Conservation (phyloP, 2,329 filamentous ascomycete species). For the Chrysoporthe puriensis region DNA sequence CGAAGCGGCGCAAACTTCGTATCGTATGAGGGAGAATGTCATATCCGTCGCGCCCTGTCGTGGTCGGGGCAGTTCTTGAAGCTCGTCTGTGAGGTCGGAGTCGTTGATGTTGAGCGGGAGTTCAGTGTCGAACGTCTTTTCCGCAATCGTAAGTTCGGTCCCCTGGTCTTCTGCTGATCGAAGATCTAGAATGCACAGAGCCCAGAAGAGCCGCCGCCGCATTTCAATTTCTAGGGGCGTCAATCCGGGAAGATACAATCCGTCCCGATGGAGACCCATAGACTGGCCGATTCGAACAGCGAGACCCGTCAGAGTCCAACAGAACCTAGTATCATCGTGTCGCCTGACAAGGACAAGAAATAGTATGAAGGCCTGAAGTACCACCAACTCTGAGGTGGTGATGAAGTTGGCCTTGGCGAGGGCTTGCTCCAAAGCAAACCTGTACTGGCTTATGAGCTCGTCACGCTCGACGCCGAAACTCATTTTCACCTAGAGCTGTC, state of each 20-base stretch:
- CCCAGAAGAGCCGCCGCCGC: conserved; percentile 65
- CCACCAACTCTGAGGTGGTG: conserved; percentile 59
- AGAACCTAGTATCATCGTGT: conserved; percentile 55
- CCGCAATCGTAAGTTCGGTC: conserved; percentile 51
- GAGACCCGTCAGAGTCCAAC: conserved; percentile 67
- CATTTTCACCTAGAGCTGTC: conserved; percentile 47
- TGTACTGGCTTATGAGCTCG: conserved; percentile 51
- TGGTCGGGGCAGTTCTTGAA: conserved; percentile 49
- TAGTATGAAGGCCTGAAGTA: conserved; percentile 64
- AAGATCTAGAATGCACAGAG: conserved; percentile 61
- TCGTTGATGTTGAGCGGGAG: conserved; percentile 64
- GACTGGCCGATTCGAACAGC: conserved; percentile 60
- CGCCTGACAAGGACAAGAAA: conserved; percentile 59
- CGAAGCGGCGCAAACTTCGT: conserved; percentile 47
- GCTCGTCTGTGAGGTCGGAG: conserved; percentile 51
- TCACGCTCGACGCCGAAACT: conserved; percentile 55
- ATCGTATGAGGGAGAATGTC: conserved; percentile 49
- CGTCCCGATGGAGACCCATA: conserved; percentile 62
- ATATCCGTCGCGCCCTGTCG: conserved; percentile 58
- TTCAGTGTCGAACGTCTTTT: conserved; percentile 54
- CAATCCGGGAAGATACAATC: conserved; percentile 53
- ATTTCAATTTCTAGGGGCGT: conserved; percentile 66
- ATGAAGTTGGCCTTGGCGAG: conserved; percentile 66
- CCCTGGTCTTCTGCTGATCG: conserved; percentile 64
- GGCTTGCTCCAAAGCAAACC: conserved; percentile 60